A percentile compares a stretch with the other conserved stretches of the same genome.
Evolutionary conservation across 1,139 yeast genomes (phyloP).

Genomic region (Geotrichum australiense): DNA sequence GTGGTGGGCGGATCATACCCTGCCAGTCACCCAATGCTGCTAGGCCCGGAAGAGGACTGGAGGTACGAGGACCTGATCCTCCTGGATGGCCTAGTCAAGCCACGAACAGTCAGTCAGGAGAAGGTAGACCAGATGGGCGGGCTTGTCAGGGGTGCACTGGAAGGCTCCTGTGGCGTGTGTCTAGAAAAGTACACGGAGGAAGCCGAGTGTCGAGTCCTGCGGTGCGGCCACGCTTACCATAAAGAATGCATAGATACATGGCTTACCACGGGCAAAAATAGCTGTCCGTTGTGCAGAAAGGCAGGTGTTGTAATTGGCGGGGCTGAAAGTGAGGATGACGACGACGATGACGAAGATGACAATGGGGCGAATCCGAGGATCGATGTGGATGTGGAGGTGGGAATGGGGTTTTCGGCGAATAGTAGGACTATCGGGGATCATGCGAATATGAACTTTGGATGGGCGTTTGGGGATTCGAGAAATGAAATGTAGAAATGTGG

Average conservation of each 20-base stretch:
- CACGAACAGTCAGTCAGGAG: constrained; percentile 38
- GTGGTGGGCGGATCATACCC: constrained; percentile 46
- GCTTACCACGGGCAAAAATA: constrained; percentile 48
- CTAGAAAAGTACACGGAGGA: constrained; percentile 40
- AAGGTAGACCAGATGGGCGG: constrained; percentile 40
- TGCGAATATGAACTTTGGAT: too few relatives aligned
- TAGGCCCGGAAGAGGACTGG: constrained; percentile 45
- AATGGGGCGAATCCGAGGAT: too few relatives aligned
- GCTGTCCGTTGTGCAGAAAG: constrained; percentile 52
- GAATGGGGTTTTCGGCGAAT: too few relatives aligned
- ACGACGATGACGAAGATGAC: too few relatives aligned
- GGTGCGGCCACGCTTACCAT: constrained; percentile 48
- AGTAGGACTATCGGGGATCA: too few relatives aligned
- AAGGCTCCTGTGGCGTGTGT: constrained; percentile 45
- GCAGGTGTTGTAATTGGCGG: constrained; percentile 36
- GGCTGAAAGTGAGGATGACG: too few relatives aligned
- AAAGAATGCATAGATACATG: constrained; percentile 49
- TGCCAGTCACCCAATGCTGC: constrained; percentile 41
- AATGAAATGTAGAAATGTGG: too few relatives aligned
- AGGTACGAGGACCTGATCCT: constrained; percentile 43
- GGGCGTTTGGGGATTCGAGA: too few relatives aligned
- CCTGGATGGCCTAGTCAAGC: constrained; percentile 42
- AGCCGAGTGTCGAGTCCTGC: constrained; percentile 42
- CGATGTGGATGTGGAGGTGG: too few relatives aligned
- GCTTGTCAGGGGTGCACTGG: constrained; percentile 17